A percentile compares a stretch with the other conserved stretches of the same genome.
Evolutionary conservation across 495 filamentous ascomycete species (phyloP).

Genomic region (Trichoderma orchidacearum): DNA sequence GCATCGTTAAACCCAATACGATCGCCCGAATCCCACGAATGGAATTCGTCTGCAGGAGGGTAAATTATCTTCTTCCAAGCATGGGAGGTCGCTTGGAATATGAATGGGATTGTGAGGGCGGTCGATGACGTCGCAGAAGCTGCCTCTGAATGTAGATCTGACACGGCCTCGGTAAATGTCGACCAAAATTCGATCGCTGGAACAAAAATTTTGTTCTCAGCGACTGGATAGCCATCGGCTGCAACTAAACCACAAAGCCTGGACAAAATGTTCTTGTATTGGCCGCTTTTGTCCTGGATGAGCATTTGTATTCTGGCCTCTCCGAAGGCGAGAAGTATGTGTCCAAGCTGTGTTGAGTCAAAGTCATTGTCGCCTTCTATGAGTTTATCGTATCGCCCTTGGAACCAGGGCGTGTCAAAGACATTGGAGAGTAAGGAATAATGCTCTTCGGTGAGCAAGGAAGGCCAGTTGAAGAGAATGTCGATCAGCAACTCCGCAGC

Average conservation of each 20-base stretch:
- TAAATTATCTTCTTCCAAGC: constrained; percentile 51
- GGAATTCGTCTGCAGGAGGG: constrained; percentile 33
- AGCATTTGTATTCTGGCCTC: constrained; percentile 43
- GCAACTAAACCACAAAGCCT: constrained; percentile 50
- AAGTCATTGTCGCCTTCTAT: constrained; percentile 46
- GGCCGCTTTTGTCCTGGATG: constrained; percentile 23
- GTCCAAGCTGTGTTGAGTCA: constrained; percentile 53
- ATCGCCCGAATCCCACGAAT: constrained; percentile 59
- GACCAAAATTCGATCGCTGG: constrained; percentile 79
- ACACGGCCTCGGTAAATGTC: constrained; percentile 45
- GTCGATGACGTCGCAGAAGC: constrained; percentile 13
- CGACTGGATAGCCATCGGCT: constrained; percentile 57
- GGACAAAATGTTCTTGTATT: constrained; percentile 32
- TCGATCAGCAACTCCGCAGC: constrained; percentile 53
- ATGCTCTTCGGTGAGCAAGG: constrained; percentile 44
- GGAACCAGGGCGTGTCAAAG: constrained; percentile 41
- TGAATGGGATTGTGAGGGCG: constrained; percentile 18
- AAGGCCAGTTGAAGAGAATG: constrained; percentile 46
- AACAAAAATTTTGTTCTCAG: constrained; percentile 65
- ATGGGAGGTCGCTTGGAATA: constrained; percentile 43
- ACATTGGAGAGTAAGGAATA: constrained; percentile 40
- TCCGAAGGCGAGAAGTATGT: constrained; percentile 57
- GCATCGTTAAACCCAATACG: constrained; percentile 61
- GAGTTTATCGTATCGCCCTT: constrained; percentile 35
- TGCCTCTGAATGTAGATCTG: constrained; percentile 19